phyloP scores from a whole-genome alignment of 345 rosid genomes.

The Eutrema yunnanense region DNA sequence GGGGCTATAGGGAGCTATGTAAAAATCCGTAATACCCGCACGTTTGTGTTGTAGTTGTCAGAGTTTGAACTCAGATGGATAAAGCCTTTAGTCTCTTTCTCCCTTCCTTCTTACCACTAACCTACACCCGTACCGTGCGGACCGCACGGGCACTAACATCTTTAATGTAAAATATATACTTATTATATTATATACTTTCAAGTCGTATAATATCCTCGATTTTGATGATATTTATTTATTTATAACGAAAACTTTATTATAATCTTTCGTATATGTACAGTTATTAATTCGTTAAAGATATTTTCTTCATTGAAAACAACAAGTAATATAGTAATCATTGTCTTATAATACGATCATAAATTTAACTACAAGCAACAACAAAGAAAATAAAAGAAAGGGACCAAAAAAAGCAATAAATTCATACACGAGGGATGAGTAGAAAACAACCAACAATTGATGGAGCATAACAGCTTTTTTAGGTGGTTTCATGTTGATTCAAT shows the following conservation, averaged over 20 bases:
- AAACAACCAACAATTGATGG: conserved; percentile 23
- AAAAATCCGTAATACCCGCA: no score
- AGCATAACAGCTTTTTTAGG: conserved; percentile 11
- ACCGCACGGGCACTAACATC: no score
- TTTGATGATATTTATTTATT: neutral
- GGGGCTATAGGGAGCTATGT: no score
- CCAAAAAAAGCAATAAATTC: conserved; percentile 16
- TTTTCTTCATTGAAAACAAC: neutral
- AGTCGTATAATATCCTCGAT: neutral
- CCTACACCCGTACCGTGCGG: no score
- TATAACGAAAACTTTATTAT: neutral
- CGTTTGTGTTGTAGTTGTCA: no score
- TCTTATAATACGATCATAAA: neutral
- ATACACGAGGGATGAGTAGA: conserved; percentile 15
- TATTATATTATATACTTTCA: no score
- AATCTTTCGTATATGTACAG: no score
- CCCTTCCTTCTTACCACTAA: no score
- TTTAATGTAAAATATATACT: no score
- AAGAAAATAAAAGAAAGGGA: neutral
- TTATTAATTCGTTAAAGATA: neutral
- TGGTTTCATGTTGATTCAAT: conserved; percentile 24
- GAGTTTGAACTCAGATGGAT: no score
- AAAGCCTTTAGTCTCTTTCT: no score
- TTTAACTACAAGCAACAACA: neutral
- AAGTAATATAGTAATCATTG: neutral